Conservation (phyloP, 2,329 filamentous ascomycete species). For the Atkinsonella hypoxylon region DNA sequence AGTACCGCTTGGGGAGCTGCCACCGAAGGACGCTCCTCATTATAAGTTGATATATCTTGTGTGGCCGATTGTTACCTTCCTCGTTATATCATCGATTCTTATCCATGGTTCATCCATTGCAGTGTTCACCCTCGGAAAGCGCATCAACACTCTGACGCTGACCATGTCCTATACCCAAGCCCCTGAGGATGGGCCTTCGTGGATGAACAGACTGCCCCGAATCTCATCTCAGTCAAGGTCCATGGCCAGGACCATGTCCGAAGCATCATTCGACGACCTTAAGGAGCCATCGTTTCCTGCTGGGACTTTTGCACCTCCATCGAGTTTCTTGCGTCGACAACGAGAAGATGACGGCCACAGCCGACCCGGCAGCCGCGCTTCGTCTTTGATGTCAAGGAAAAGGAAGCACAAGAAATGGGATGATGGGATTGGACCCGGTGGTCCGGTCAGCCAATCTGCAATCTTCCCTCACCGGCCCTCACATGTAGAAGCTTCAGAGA, state of each 20-base stretch:
- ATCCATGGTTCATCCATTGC: slow-evolving; percentile 97
- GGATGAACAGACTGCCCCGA: slow-evolving; percentile 87
- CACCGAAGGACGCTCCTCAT: slow-evolving; percentile 40
- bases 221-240: slow-evolving; percentile 60
- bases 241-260: slow-evolving; percentile 73
- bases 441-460: slow-evolving; percentile 80
- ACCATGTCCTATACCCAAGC: slow-evolving; percentile 94
- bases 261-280: slow-evolving; percentile 57
- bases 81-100: slow-evolving; percentile 88
- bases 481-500: slow-evolving; percentile 15
- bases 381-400: slow-evolving; percentile 47
- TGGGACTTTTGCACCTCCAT: slow-evolving; percentile 60
- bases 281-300: slow-evolving; percentile 50
- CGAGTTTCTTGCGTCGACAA: slow-evolving; percentile 70
- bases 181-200: slow-evolving; percentile 76
- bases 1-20: slow-evolving; percentile 56
- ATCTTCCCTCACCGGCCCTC: slow-evolving; percentile 55
- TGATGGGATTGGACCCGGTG: slow-evolving; percentile 64
- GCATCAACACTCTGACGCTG: slow-evolving; percentile 89
- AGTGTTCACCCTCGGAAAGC: slow-evolving; percentile 94
- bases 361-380: slow-evolving; percentile 43
- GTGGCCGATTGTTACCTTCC: slow-evolving; percentile 90
- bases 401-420: slow-evolving; percentile 58
- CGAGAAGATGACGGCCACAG: slow-evolving; percentile 59
- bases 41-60: slow-evolving; percentile 72